Evolutionary conservation across 2,329 filamentous ascomycete species (phyloP).

Genomic region (Sporothrix protearum): DNA sequence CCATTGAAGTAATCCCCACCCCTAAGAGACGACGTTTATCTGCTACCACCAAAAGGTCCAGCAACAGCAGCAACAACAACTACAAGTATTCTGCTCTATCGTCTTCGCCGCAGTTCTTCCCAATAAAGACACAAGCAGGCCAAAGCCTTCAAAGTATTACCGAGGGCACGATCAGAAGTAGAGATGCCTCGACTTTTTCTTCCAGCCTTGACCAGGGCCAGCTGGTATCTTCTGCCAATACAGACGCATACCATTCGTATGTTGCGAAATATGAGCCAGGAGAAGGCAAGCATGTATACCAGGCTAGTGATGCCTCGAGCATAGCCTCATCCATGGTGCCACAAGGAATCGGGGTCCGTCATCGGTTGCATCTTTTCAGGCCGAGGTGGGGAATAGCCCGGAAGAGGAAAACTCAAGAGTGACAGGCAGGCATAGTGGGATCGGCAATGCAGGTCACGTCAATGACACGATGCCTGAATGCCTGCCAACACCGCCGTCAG

Average conservation of each 20-base stretch:
- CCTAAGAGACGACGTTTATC: conserved; percentile 18
- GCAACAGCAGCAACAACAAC: not conserved
- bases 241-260: conserved; percentile 17
- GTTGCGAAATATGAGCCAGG: conserved; percentile 31
- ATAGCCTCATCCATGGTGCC: conserved; percentile 40
- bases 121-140: not conserved
- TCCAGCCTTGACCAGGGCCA: not conserved
- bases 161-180: not conserved
- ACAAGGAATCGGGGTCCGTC: conserved; percentile 36
- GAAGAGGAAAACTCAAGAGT: conserved; percentile 28
- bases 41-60: not conserved
- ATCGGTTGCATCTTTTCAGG: conserved; percentile 29
- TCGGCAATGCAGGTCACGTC: not conserved
- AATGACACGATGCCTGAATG: conserved; percentile 31
- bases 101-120: not conserved
- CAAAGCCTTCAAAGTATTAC: not conserved
- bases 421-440: not conserved
- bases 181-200: not conserved
- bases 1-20: conserved; percentile 7
- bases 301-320: conserved; percentile 40
- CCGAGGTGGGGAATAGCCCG: conserved; percentile 26
- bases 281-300: conserved; percentile 33
- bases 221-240: not conserved
- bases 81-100: not conserved
- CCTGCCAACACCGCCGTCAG: conserved; percentile 42